Percentiles rank a stretch among this genome's conserved stretches.
Evolutionary conservation across 768 basidiomycete genomes (phyloP).

Genomic region (Cubamyces lactineus): DNA sequence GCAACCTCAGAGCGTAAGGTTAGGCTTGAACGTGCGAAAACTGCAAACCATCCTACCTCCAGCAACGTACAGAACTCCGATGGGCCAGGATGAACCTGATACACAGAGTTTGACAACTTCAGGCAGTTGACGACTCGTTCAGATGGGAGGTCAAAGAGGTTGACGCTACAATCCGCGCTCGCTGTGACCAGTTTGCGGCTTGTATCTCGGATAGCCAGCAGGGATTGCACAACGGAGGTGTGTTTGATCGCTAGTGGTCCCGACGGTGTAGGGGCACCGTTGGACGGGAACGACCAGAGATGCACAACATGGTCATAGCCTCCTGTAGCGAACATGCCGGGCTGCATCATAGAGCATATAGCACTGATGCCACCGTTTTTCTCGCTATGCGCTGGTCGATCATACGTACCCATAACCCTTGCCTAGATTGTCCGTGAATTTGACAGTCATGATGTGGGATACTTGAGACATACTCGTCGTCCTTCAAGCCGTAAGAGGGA

Average conservation of each 20-base stretch:
- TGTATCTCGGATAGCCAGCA: slow-evolving; percentile 47
- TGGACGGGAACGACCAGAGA: slow-evolving; percentile 43
- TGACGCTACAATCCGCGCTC: slow-evolving; percentile 51
- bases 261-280: slow-evolving; percentile 37
- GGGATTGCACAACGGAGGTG: slow-evolving; percentile 45
- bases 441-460: too few species aligned
- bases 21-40: not conserved
- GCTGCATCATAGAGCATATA: slow-evolving; percentile 45
- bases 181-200: slow-evolving; percentile 51
- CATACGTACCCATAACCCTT: slow-evolving; percentile 4
- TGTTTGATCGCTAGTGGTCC: slow-evolving; percentile 45
- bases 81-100: slow-evolving; percentile 44
- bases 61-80: slow-evolving; percentile 46
- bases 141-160: slow-evolving; percentile 50
- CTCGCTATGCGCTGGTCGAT: slow-evolving; percentile 16
- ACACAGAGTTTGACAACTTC: slow-evolving; percentile 46
- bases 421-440: not conserved
- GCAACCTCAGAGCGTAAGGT: slow-evolving; percentile 40
- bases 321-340: slow-evolving; percentile 49
- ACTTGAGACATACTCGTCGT: not conserved
- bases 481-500: slow-evolving; percentile 18
- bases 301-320: slow-evolving; percentile 54
- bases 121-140: slow-evolving; percentile 46
- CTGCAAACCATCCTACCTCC: slow-evolving; percentile 40
- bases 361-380: slow-evolving; percentile 49